Evolutionary conservation across 2,329 filamentous ascomycete genomes (phyloP).

Genomic region (Metarhizium sp.): DNA sequence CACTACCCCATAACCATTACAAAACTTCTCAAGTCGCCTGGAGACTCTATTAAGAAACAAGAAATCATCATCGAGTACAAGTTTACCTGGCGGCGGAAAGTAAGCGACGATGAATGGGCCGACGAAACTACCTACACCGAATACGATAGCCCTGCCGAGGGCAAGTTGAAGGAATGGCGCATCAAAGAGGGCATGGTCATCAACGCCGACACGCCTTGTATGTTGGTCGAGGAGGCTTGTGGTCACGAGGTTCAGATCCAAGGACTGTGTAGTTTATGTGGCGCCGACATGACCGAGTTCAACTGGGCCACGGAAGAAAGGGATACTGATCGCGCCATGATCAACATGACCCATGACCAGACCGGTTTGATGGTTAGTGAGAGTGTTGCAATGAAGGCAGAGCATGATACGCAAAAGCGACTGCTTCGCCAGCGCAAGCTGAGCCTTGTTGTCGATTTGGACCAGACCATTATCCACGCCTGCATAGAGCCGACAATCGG

Average conservation of each 20-base stretch:
- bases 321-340: slow-evolving; percentile 78
- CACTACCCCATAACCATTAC: slow-evolving; percentile 92
- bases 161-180: slow-evolving; percentile 67
- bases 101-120: slow-evolving; percentile 54
- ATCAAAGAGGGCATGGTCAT: slow-evolving; percentile 60
- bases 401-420: slow-evolving; percentile 78
- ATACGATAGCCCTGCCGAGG: slow-evolving; percentile 79
- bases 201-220: slow-evolving; percentile 44
- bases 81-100: slow-evolving; percentile 69
- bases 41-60: slow-evolving; percentile 66
- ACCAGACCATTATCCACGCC: slow-evolving; percentile 97
- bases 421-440: slow-evolving; percentile 75
- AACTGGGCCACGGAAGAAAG: slow-evolving; percentile 73
- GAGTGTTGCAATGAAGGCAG: slow-evolving; percentile 68
- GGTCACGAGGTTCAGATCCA: slow-evolving; percentile 85
- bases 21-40: slow-evolving; percentile 66
- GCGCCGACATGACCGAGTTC: slow-evolving; percentile 89
- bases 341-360: slow-evolving; percentile 93
- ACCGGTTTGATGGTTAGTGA: slow-evolving; percentile 77
- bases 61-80: slow-evolving; percentile 79
- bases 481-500: slow-evolving; percentile 93
- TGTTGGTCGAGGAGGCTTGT: slow-evolving; percentile 84
- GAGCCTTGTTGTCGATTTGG: slow-evolving; percentile 89
- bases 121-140: slow-evolving; percentile 62
- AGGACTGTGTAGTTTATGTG: slow-evolving; percentile 84